These are phyloP conservation scores for Populus euphratica DNA, from an alignment of 345 rosid genomes.

Conservation along the genomic window DNA sequence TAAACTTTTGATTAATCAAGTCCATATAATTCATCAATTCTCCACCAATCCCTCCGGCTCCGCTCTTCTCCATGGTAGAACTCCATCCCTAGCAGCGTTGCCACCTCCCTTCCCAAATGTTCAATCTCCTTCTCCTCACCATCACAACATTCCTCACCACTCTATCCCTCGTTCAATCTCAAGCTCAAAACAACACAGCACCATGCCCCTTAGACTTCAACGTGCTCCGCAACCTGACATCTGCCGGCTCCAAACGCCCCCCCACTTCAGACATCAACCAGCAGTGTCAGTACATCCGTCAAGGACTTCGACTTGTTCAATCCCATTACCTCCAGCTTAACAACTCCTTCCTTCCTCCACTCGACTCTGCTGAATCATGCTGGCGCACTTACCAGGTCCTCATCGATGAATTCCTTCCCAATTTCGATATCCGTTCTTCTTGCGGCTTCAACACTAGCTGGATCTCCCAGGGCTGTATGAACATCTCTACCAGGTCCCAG, in stretches of 20 bases:
- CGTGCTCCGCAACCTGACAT: constrained; percentile 32
- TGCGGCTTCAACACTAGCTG: constrained; percentile 73
- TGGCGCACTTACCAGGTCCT: constrained; percentile 53
- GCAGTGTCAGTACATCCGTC: constrained; percentile 55
- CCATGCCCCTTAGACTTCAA: neutral
- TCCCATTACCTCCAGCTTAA: constrained; percentile 57
- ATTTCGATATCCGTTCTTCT: constrained; percentile 47
- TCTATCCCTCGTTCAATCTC: neutral
- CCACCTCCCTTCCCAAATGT: neutral
- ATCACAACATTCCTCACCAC: neutral
- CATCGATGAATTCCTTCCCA: constrained; percentile 28
- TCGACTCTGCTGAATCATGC: constrained; percentile 57
- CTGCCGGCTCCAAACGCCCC: constrained; percentile 7
- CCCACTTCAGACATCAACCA: constrained; percentile 14
- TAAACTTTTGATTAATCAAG: too few relatives aligned
- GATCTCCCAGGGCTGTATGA: constrained; percentile 76
- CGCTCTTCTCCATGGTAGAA: too few relatives aligned
- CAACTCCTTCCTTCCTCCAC: constrained; percentile 56
- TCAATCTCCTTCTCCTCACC: neutral
- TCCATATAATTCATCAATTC: neutral
- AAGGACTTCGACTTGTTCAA: constrained; percentile 69
- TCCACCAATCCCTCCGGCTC: neutral
- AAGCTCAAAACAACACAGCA: neutral
- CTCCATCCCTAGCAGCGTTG: neutral
- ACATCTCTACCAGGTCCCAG: constrained; percentile 55